Percentiles rank a stretch among this genome's conserved stretches.
These are phyloP conservation scores for Podospora bellae-mahoneyi DNA, from an alignment of 495 filamentous ascomycete genomes.

Conservation along the genomic window DNA sequence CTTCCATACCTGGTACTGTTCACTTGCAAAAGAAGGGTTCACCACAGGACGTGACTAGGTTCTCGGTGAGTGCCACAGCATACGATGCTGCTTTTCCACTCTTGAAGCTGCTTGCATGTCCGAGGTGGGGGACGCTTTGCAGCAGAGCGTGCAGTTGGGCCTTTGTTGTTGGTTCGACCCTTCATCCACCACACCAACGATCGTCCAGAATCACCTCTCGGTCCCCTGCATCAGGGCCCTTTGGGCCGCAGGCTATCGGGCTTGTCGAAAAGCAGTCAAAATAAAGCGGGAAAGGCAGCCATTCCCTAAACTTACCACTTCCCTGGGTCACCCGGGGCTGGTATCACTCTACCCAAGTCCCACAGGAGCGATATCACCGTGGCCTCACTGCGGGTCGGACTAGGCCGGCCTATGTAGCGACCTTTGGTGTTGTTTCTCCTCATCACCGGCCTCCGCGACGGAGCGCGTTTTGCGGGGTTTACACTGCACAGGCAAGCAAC, in stretches of 20 bases:
- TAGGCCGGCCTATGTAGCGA: not conserved
- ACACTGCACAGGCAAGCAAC: not conserved
- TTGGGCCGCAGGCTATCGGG: not conserved
- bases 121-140: not conserved
- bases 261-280: not conserved
- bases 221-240: not conserved
- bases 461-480: not conserved
- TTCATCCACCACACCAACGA: not conserved
- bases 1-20: no score
- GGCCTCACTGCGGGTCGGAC: not conserved
- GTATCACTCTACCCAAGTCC: not conserved
- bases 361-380: not conserved
- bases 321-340: not conserved
- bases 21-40: no score
- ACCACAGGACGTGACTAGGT: no score
- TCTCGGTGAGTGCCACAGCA: not conserved
- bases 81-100: not conserved
- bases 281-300: not conserved
- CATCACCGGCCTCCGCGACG: not conserved
- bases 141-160: not conserved
- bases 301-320: not conserved
- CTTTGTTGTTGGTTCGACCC: not conserved
- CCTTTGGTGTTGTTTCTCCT: conserved; percentile 5
- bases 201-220: not conserved
- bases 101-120: not conserved